These are phyloP conservation scores for Antrodiella citrinella DNA, from an alignment of 768 basidiomycete genomes.

Conservation along the genomic window DNA sequence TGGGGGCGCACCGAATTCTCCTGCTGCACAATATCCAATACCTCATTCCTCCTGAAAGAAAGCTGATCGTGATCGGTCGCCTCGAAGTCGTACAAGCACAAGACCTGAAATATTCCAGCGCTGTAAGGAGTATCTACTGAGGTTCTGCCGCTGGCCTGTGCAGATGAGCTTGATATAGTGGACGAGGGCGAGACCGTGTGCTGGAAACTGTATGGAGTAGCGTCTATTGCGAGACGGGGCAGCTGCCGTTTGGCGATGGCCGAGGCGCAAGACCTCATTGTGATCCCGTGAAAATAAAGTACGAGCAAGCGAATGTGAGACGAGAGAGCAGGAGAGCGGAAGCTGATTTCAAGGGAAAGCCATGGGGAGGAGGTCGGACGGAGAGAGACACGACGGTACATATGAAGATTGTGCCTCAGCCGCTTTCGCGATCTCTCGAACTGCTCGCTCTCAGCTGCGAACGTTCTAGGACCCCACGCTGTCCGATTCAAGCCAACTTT, in stretches of 20 bases:
- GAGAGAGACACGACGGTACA: no score
- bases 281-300: no score
- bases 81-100: conserved; percentile 63
- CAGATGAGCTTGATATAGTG: conserved; percentile 23
- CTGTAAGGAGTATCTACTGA: conserved; percentile 20
- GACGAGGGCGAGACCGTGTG: conserved; percentile 9
- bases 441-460: no score
- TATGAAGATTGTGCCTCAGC: no score
- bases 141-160: conserved; percentile 20
- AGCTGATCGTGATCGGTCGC: conserved; percentile 56
- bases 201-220: conserved; percentile 21
- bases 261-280: background rate
- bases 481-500: no score
- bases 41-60: conserved; percentile 56
- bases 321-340: no score
- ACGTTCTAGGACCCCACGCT: no score
- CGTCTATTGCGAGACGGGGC: conserved; percentile 25
- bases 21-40: conserved; percentile 58
- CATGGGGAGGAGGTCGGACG: no score
- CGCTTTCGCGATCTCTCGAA: no score
- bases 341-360: no score
- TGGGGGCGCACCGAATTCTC: conserved; percentile 38
- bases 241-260: conserved; percentile 11
- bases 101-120: conserved; percentile 38
- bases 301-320: no score